phyloP scores from a whole-genome alignment of 2,329 filamentous ascomycete genomes.

The Pseudogymnoascus sp. region DNA sequence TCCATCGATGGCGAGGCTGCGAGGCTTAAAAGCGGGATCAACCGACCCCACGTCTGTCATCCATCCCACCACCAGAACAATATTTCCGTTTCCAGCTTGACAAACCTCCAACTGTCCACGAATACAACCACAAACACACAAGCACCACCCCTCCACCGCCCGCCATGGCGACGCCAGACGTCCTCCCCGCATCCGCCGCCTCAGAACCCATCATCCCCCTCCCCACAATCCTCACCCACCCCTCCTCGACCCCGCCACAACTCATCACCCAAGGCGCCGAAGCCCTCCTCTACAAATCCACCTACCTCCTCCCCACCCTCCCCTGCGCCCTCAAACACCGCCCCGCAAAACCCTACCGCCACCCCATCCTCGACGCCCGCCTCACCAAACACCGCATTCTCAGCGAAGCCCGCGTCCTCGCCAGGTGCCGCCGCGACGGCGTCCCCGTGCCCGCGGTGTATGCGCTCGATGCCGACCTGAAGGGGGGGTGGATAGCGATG shows the following conservation, averaged over 20 bases:
- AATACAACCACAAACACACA: constrained; percentile 8
- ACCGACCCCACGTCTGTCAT: constrained; percentile 8
- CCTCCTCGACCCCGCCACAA: constrained; percentile 48
- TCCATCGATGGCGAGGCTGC: background rate
- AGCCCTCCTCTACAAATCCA: constrained; percentile 83
- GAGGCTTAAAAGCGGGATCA: constrained; percentile 8
- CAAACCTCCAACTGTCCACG: background rate
- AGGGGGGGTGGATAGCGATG: constrained; percentile 65
- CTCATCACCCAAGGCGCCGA: constrained; percentile 93
- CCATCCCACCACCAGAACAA: background rate
- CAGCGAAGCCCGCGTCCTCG: constrained; percentile 78
- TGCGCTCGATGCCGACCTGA: constrained; percentile 48
- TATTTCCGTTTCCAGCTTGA: background rate
- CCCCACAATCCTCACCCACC: constrained; percentile 56
- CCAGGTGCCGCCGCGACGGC: constrained; percentile 69
- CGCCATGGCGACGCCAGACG: constrained; percentile 9
- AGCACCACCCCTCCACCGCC: background rate
- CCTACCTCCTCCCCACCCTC: constrained; percentile 59
- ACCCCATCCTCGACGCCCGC: constrained; percentile 78
- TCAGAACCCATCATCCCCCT: constrained; percentile 36
- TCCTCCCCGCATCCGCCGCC: constrained; percentile 1
- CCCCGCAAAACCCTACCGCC: constrained; percentile 83
- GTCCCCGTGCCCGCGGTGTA: constrained; percentile 77
- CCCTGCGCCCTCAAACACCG: constrained; percentile 85
- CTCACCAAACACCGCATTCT: constrained; percentile 81